Evolutionary conservation across 2,329 filamentous ascomycete genomes (phyloP).

Genomic region (Ophiostoma novo-ulmi): DNA sequence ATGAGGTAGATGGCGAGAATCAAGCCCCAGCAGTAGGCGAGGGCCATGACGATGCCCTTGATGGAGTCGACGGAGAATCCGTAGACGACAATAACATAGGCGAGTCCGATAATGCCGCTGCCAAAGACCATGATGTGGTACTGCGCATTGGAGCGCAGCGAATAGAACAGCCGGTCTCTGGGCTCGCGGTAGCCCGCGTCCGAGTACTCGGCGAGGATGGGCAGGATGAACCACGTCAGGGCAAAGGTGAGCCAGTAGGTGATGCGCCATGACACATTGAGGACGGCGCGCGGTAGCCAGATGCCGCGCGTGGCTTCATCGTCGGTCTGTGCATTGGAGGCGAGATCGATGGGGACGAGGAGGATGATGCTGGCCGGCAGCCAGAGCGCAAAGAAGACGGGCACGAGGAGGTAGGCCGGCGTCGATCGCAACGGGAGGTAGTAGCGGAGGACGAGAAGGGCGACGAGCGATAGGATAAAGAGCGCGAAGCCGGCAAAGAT

Average conservation of each 20-base stretch:
- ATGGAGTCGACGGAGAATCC: constrained; percentile 67
- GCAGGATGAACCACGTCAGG: constrained; percentile 90
- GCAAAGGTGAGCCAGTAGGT: constrained; percentile 96
- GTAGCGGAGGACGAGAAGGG: constrained; percentile 79
- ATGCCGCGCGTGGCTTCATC: constrained; percentile 70
- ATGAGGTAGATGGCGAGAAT: constrained; percentile 92
- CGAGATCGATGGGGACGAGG: constrained; percentile 91
- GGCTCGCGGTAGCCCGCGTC: constrained; percentile 90
- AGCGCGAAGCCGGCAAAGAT: constrained; percentile 72
- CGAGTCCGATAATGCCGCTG: constrained; percentile 62
- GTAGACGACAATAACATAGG: constrained; percentile 79
- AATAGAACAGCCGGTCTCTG: constrained; percentile 74
- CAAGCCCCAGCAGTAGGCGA: constrained; percentile 91
- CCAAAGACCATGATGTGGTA: constrained; percentile 79
- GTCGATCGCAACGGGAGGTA: constrained; percentile 88
- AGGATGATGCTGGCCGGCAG: constrained; percentile 87
- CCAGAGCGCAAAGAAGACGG: constrained; percentile 93
- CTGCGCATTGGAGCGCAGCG: constrained; percentile 77
- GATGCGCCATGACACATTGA: constrained; percentile 88
- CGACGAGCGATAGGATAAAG: constrained; percentile 65
- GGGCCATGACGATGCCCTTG: constrained; percentile 82
- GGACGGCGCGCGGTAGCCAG: constrained; percentile 73
- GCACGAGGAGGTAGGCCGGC: constrained; percentile 80
- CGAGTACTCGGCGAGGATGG: constrained; percentile 87
- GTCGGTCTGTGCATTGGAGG: constrained; percentile 71